Conservation (phyloP, 208 protist species). For the Trypanosoma lewisi region DNA sequence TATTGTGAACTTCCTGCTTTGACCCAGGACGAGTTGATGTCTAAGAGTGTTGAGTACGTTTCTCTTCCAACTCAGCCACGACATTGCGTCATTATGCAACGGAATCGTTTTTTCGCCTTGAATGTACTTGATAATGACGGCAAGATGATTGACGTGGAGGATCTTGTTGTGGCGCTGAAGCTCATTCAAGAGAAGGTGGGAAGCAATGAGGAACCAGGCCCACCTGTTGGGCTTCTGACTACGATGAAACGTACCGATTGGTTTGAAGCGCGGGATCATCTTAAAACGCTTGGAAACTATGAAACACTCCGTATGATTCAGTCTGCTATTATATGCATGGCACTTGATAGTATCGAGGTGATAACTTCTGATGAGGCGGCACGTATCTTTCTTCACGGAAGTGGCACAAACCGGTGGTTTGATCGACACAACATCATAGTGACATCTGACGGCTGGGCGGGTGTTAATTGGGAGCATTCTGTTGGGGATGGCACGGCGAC, state of each 20-base stretch:
- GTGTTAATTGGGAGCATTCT: slow-evolving; percentile 45
- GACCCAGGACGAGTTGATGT: slow-evolving; percentile 26
- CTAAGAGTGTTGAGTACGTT: slow-evolving; percentile 36
- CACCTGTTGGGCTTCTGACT: slow-evolving; percentile 38
- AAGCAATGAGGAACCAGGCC: slow-evolving; percentile 8
- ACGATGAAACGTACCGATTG: slow-evolving; percentile 34
- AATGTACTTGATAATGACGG: slow-evolving; percentile 16
- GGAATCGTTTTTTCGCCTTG: slow-evolving; percentile 30
- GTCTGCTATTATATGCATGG: slow-evolving; percentile 36
- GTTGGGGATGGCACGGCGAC: slow-evolving; percentile 39
- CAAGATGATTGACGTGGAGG: slow-evolving; percentile 11
- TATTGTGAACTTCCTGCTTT: slow-evolving; percentile 25
- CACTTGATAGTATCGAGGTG: slow-evolving; percentile 27
- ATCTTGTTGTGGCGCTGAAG: slow-evolving; percentile 18
- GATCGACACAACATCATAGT: slow-evolving; percentile 54
- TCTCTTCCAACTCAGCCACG: slow-evolving; percentile 5
- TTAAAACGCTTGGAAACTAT: slow-evolving; percentile 28
- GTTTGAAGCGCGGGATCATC: slow-evolving; percentile 27
- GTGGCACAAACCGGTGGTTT: slow-evolving; percentile 49
- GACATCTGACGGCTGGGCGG: slow-evolving; percentile 31
- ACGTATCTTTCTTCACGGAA: slow-evolving; percentile 38
- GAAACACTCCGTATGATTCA: slow-evolving; percentile 35
- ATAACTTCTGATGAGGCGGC: slow-evolving; percentile 28
- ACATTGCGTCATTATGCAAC: slow-evolving; percentile 35
- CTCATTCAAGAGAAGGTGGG: slow-evolving; percentile 15